phyloP scores from a whole-genome alignment of 805 yeast species.

The Hanseniaspora lachancei region DNA sequence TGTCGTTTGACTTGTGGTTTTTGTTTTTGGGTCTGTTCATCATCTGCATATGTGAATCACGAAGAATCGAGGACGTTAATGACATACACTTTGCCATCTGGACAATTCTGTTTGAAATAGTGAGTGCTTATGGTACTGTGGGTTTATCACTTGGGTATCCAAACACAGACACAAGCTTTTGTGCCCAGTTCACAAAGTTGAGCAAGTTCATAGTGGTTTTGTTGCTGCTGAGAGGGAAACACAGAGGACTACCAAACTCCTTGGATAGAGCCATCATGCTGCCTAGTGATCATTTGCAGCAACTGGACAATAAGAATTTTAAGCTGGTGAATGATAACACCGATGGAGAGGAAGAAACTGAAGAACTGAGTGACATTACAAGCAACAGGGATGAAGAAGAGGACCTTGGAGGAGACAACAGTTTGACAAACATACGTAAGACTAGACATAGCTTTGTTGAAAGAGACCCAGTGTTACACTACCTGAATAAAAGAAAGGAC shows the following conservation, averaged over 20 bases:
- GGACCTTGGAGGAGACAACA: conserved; percentile 5
- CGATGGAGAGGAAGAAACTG: neutral
- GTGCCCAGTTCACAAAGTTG: conserved; percentile 54
- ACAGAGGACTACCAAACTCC: conserved; percentile 88
- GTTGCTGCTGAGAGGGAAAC: conserved; percentile 88
- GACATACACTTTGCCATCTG: conserved; percentile 50
- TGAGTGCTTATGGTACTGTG: conserved; percentile 93
- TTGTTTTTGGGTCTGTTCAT: conserved; percentile 73
- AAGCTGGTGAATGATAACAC: neutral
- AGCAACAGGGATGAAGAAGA: neutral
- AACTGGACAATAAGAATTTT: conserved; percentile 32
- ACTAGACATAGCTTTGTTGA: neutral
- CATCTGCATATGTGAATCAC: conserved; percentile 75
- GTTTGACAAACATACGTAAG: neutral
- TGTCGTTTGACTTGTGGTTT: conserved; percentile 92
- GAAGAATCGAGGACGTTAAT: conserved; percentile 36
- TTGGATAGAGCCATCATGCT: conserved; percentile 88
- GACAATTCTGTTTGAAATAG: conserved; percentile 68
- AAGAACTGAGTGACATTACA: neutral
- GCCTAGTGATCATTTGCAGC: conserved; percentile 53
- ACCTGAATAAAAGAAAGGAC: conserved; percentile 17
- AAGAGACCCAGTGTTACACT: conserved; percentile 24
- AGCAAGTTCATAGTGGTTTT: conserved; percentile 78
- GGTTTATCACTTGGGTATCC: conserved; percentile 85
- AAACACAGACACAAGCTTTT: conserved; percentile 49